Percentiles rank a stretch among this genome's conserved stretches.
phyloP scores from a whole-genome alignment of 176 grass and related monocot genomes.

The Sorghum bicolor region Sorghum_bicolor_NCBIv3 NC_012870.2:79987501-79988000 shows the following conservation, averaged over 20 bases:
- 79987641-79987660: neutral
- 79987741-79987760: neutral
- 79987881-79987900: neutral
- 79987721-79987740: neutral
- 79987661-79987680: too few species aligned
- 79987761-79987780: neutral
- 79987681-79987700: too few species aligned
- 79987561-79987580: neutral
- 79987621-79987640: conserved; percentile 34
- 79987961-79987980: conserved; percentile 46
- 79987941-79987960: conserved; percentile 49
- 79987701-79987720: neutral
- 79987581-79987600: too few species aligned
- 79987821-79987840: too few species aligned
- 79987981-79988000: conserved; percentile 22
- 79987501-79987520: neutral
- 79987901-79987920: conserved; percentile 15
- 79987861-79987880: neutral
- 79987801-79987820: neutral
- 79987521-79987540: neutral
- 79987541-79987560: neutral
- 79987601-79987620: conserved; percentile 41
- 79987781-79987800: neutral
- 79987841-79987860: too few species aligned
- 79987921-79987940: neutral